Evolutionary conservation across 306 rosid genomes (phyloP).

Genomic region (Quercus wislizeni): DNA sequence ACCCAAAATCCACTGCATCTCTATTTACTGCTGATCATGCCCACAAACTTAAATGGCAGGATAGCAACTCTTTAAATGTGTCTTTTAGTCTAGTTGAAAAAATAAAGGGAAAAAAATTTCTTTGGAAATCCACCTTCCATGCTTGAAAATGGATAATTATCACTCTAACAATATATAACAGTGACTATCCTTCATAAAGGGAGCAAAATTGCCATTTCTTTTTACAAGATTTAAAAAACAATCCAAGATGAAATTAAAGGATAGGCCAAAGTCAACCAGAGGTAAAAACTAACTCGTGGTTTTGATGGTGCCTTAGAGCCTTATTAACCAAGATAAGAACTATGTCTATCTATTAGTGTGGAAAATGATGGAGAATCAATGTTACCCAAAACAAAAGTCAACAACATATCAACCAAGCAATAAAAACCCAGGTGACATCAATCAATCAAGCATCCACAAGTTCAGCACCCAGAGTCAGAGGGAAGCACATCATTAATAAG

Average conservation of each 20-base stretch:
- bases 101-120: not conserved
- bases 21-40: not conserved
- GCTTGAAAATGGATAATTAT: not conserved
- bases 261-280: not conserved
- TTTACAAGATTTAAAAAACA: not conserved
- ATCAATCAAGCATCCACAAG: not conserved
- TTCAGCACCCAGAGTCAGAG: not conserved
- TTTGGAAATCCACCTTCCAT: not conserved
- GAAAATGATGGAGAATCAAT: not conserved
- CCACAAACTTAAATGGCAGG: not conserved
- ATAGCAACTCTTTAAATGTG: not conserved
- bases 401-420: not conserved
- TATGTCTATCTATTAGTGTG: too few relatives aligned
- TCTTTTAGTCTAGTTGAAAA: not conserved
- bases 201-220: not conserved
- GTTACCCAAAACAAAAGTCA: not conserved
- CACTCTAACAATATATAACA: not conserved
- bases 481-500: not conserved
- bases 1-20: not conserved
- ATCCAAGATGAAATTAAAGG: not conserved
- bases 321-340: not conserved
- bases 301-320: not conserved
- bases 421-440: not conserved
- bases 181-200: not conserved
- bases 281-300: not conserved